Conservation (phyloP, 129 eudicot species). For the Cynara cardunculus region DNA sequence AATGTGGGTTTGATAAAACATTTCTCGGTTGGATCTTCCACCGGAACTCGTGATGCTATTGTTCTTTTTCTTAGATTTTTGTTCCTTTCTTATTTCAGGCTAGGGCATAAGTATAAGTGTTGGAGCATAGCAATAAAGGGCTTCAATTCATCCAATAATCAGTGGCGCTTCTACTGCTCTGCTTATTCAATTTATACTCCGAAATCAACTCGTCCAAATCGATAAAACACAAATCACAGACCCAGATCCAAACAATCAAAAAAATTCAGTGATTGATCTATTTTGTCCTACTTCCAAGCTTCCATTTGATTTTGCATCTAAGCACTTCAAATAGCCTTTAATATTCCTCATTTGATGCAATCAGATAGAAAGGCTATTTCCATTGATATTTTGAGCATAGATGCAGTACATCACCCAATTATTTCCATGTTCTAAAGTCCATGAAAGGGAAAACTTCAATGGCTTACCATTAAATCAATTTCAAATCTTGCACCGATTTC, state of each 20-base stretch:
- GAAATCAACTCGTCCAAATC: background rate
- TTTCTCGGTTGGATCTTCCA: background rate
- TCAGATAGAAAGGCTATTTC: no score
- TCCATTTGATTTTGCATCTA: background rate
- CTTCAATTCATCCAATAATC: no score
- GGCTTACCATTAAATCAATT: background rate
- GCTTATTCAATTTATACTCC: background rate
- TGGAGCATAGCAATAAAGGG: no score
- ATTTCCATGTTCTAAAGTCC: background rate
- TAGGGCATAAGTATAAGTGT: no score
- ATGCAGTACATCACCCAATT: background rate
- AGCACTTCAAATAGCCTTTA: background rate
- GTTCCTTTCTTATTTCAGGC: background rate
- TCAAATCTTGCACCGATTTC: background rate
- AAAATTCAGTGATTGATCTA: no score
- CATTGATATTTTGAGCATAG: no score
- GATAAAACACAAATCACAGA: background rate
- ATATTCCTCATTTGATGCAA: background rate
- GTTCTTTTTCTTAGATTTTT: background rate
- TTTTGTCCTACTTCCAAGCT: background rate
- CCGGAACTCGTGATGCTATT: background rate
- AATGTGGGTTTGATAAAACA: background rate
- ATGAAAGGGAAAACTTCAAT: constrained; percentile 5
- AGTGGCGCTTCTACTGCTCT: background rate
- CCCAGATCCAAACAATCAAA: background rate